Evolutionary conservation across 2,329 filamentous ascomycete species (phyloP), one percentile per base, ranked within the genome.

Genomic region (Penicillium sumatraense): DNA sequence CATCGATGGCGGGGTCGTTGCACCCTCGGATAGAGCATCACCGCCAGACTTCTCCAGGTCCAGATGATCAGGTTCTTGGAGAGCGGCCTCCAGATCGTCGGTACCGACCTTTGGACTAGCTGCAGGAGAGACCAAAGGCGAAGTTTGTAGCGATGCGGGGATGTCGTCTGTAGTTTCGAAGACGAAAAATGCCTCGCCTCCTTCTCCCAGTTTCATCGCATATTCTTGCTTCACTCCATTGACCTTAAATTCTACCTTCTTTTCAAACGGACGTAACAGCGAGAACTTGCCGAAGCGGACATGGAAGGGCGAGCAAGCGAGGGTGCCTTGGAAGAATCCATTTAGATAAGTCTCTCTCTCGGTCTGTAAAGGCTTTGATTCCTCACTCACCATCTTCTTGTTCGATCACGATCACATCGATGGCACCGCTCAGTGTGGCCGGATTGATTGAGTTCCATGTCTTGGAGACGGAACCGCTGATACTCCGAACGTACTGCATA

Each of bases 391-490:
- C 95, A 82, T 99, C 95, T 72, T 93, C 91, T 65, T 96, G 92
- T 76, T 99, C 92, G 56, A 99, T 92, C 52, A 99, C 93, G 65
- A 99, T 96, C 66, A 98, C 93, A 82, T 99, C 95, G 78, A 99
- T 98, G 70, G 95, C 95, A 70, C 95, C 95, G 78, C 91, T 96
- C 54, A 99, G 85, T 11, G 95, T 99, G 41, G 95, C 92, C 48
- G 95, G 95, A 76, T 99, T 99, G 82, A 99, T 96, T 23, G 93
- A 97, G 78, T 99, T 99, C 95, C 95, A 99, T 75, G 95, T 93
- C 79, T 95, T 97, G 67, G 93, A 96, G 68, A 99, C 93, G 49
- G 92, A 96, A 73, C 93, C 93, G 76, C 91, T 95, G 68, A 98
- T 86, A 71, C 93, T 96, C 66, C 95, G 86, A 65, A 98, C 93